Evolutionary conservation across 1,284 basidiomycete genomes (phyloP).

Genomic region (Ceraceosorus bombacis): DNA sequence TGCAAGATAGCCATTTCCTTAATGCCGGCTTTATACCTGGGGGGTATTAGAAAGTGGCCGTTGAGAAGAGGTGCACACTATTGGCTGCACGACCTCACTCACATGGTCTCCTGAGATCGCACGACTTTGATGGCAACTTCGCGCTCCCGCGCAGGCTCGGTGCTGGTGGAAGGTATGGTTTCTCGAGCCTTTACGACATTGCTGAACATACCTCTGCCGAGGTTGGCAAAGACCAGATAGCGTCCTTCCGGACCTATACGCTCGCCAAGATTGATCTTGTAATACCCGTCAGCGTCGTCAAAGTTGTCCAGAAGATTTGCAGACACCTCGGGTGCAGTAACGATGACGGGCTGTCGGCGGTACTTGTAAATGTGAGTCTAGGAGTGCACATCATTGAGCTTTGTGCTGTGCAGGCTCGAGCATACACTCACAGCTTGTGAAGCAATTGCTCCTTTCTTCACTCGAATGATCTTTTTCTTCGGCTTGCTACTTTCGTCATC

Average conservation of each 20-base stretch:
- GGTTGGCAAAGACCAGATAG: slow-evolving; percentile 86
- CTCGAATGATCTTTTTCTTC: slow-evolving; percentile 30
- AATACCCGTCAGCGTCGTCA: slow-evolving; percentile 87
- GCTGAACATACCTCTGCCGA: slow-evolving; percentile 98
- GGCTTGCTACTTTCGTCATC: slow-evolving; percentile 20
- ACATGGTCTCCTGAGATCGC: slow-evolving; percentile 90
- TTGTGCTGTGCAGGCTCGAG: background rate
- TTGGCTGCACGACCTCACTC: background rate
- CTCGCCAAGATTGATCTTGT: slow-evolving; percentile 87
- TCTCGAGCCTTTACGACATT: slow-evolving; percentile 87
- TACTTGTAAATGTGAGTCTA: background rate
- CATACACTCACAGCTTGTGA: slow-evolving; percentile 7
- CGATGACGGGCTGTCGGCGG: background rate
- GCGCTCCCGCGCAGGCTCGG: slow-evolving; percentile 7
- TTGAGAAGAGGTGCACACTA: background rate
- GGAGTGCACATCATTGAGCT: background rate
- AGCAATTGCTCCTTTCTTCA: slow-evolving; percentile 15
- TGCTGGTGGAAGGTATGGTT: slow-evolving; percentile 51
- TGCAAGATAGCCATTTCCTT: slow-evolving; percentile 86
- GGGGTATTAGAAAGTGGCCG: no score
- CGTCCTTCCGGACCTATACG: slow-evolving; percentile 73
- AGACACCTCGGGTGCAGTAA: background rate
- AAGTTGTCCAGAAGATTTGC: slow-evolving; percentile 53
- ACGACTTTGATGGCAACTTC: slow-evolving; percentile 99
- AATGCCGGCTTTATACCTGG: slow-evolving; percentile 71